Evolutionary conservation across 2,329 filamentous ascomycete species (phyloP).

Genomic region (Furcasterigmium sp.): DNA sequence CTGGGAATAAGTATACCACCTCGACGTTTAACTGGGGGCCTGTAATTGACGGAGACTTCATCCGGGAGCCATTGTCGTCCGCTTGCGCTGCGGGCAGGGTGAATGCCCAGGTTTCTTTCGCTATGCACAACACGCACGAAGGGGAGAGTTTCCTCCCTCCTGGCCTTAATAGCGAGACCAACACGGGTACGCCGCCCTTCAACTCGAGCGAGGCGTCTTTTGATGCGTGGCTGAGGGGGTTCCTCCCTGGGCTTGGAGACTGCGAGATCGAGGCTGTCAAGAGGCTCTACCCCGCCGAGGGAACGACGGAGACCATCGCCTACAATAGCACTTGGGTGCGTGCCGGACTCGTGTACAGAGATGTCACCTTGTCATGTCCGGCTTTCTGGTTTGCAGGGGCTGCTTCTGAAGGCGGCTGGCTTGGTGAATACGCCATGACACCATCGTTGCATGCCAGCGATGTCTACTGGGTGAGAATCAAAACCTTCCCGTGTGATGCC

Average conservation of each 20-base stretch:
- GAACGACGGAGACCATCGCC: constrained; percentile 39
- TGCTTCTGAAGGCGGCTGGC: constrained; percentile 38
- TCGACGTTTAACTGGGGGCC: constrained; percentile 56
- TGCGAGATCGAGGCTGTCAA: constrained; percentile 32
- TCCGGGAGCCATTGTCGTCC: constrained; percentile 39
- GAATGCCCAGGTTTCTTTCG: constrained; percentile 40
- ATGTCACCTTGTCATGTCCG: constrained; percentile 55
- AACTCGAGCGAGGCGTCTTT: constrained; percentile 46
- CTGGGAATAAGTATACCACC: constrained; percentile 46
- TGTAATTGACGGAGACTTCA: constrained; percentile 51
- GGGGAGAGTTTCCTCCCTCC: constrained; percentile 56
- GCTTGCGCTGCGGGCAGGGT: constrained; percentile 30
- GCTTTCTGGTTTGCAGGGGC: constrained; percentile 49
- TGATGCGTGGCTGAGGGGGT: constrained; percentile 46
- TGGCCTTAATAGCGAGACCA: constrained; percentile 31
- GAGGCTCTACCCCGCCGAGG: constrained; percentile 40
- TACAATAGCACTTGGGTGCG: constrained; percentile 47
- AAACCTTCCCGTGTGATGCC: no score
- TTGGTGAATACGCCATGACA: constrained; percentile 54
- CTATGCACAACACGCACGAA: constrained; percentile 58
- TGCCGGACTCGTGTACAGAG: constrained; percentile 53
- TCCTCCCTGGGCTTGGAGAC: constrained; percentile 40
- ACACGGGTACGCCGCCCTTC: constrained; percentile 32
- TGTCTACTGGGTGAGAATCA: constrained; percentile 47
- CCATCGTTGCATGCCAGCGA: constrained; percentile 57